Evolutionary conservation across 257 asterid species (phyloP).

Genomic region (Apocynum venetum): DNA sequence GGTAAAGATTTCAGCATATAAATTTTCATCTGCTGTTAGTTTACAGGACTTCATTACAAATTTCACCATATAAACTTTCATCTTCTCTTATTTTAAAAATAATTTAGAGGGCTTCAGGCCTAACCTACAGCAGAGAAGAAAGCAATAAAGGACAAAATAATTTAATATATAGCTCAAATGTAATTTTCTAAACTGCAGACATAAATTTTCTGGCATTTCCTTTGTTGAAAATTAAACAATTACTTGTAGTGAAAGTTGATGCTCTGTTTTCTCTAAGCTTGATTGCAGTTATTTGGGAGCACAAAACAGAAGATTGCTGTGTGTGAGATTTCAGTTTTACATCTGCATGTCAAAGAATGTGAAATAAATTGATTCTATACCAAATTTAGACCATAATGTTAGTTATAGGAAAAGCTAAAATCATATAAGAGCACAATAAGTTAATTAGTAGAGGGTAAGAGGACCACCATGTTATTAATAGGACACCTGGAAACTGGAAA

Average conservation of each 20-base stretch:
- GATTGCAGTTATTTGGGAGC: background rate
- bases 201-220: background rate
- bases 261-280: background rate
- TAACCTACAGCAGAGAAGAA: background rate
- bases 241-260: background rate
- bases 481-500: background rate
- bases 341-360: conserved; percentile 4
- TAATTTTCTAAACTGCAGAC: background rate
- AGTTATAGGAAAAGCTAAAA: background rate
- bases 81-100: background rate
- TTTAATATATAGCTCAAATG: background rate
- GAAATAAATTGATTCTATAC: background rate
- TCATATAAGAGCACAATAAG: background rate
- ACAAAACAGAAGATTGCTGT: no score
- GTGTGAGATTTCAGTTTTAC: background rate
- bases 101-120: background rate
- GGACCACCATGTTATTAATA: background rate
- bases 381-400: background rate
- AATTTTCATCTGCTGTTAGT: background rate
- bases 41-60: background rate
- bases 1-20: conserved; percentile 41
- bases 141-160: background rate
- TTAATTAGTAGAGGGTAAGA: background rate
- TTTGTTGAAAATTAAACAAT: background rate
- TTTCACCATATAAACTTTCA: background rate